Evolutionary conservation across 2,329 filamentous ascomycete genomes (phyloP).

Genomic region (Colletotrichum gloeosporioides): DNA sequence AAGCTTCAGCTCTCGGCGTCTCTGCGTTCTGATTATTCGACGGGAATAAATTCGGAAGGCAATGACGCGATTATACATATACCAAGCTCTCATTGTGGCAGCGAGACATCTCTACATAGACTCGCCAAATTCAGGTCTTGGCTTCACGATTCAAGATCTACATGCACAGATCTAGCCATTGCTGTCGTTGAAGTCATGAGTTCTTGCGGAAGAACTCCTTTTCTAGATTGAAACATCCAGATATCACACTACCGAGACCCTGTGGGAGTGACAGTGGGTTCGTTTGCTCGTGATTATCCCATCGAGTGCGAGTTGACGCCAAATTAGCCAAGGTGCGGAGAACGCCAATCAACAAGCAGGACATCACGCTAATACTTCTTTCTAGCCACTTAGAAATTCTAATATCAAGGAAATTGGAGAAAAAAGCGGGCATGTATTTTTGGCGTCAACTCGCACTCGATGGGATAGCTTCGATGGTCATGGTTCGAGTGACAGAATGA

Average conservation of each 20-base stretch:
- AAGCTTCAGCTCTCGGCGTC: accelerated
- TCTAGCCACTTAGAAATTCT: too few relatives aligned
- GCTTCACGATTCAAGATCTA: background rate
- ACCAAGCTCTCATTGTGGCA: background rate
- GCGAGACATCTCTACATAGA: background rate
- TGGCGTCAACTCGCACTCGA: too few relatives aligned
- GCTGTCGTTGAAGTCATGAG: accelerated
- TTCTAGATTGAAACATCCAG: background rate
- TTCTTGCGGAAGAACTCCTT: accelerated
- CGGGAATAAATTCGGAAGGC: background rate
- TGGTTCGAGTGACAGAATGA: background rate
- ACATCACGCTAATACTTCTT: too few relatives aligned
- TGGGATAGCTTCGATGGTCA: background rate
- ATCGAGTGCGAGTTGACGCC: too few relatives aligned
- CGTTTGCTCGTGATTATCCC: too few relatives aligned
- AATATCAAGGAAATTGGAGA: too few relatives aligned
- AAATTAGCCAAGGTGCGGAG: too few relatives aligned
- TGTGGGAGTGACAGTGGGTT: background rate
- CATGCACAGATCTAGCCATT: background rate
- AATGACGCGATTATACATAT: accelerated
- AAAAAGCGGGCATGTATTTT: too few relatives aligned
- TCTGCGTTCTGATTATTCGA: accelerated
- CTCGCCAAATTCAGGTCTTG: accelerated
- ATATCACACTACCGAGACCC: accelerated
- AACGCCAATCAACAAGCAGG: too few relatives aligned